These are phyloP conservation scores for Ceratocystis albifundus DNA, from an alignment of 2,329 filamentous ascomycete species.

Conservation along the genomic window DNA sequence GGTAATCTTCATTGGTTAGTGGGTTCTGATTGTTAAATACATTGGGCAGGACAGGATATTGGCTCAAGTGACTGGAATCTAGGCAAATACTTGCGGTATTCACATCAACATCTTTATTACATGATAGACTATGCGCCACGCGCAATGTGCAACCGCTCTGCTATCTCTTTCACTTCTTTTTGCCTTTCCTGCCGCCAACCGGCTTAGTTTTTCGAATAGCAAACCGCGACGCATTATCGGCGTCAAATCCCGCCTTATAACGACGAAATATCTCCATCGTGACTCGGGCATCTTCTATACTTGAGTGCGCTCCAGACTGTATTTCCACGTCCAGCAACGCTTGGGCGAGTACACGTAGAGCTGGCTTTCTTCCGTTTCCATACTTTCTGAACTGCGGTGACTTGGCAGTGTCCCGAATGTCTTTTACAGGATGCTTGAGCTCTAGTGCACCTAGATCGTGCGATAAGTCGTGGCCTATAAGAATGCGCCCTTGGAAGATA, in stretches of 20 bases:
- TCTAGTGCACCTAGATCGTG: conserved; percentile 68
- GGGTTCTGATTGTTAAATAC: too few relatives aligned
- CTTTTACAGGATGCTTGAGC: conserved; percentile 63
- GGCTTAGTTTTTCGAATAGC: conserved; percentile 14
- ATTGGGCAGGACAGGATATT: too few relatives aligned
- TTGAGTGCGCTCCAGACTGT: conserved; percentile 53
- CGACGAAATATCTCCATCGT: conserved; percentile 80
- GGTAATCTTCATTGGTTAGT: too few relatives aligned
- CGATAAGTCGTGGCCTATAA: conserved; percentile 74
- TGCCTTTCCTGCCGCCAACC: not conserved
- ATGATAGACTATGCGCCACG: not conserved
- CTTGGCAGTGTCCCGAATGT: conserved; percentile 75
- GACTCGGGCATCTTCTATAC: conserved; percentile 69
- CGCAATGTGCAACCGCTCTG: not conserved
- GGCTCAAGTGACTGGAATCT: too few relatives aligned
- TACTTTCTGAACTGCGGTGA: conserved; percentile 63
- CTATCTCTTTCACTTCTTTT: conserved; percentile 29
- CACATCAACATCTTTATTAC: not conserved
- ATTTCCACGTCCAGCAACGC: conserved; percentile 51
- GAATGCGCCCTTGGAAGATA: conserved; percentile 57
- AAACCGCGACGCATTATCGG: conserved; percentile 61
- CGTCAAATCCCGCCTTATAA: conserved; percentile 75
- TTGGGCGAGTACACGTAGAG: conserved; percentile 47
- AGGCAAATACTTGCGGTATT: too few relatives aligned
- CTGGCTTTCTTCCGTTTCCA: conserved; percentile 55